Evolutionary conservation across 163 green algal genomes (phyloP).

Genomic region (Chlorella variabilis): DNA sequence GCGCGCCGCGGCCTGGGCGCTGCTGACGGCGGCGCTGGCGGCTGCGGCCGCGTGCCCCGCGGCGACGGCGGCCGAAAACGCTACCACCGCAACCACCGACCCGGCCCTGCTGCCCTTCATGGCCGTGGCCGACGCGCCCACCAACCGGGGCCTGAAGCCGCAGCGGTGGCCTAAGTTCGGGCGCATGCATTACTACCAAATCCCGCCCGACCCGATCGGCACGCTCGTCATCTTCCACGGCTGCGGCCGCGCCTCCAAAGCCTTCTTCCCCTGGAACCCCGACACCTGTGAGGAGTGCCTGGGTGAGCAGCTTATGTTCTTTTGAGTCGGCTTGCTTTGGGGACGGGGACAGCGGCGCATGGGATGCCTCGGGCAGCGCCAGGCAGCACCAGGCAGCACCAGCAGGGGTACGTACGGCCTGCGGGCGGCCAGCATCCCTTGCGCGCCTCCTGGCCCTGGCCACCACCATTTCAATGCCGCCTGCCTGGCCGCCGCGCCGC

Average conservation of each 20-base stretch:
- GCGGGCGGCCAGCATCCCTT: too few relatives aligned
- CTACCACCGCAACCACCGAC: too few relatives aligned
- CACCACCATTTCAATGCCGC: too few relatives aligned
- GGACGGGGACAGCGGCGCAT: too few relatives aligned
- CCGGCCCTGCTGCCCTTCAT: not conserved
- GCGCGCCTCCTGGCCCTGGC: too few relatives aligned
- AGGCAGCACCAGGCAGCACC: too few relatives aligned
- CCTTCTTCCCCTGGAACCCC: slow-evolving; percentile 21
- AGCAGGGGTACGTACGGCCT: too few relatives aligned
- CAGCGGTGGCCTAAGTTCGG: not conserved
- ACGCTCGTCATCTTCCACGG: slow-evolving; percentile 20
- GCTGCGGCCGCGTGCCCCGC: not conserved
- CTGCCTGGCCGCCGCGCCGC: not conserved
- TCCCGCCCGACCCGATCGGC: not conserved
- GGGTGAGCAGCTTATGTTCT: not conserved
- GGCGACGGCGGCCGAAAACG: too few relatives aligned
- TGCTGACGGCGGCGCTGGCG: not conserved
- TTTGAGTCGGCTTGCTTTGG: not conserved
- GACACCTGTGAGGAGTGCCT: slow-evolving; percentile 10
- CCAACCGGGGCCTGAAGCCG: slow-evolving; percentile 22
- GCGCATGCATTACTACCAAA: slow-evolving; percentile 12
- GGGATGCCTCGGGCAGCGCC: too few relatives aligned
- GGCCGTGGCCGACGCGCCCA: not conserved
- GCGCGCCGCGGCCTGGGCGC: not conserved
- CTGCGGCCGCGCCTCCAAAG: not conserved